Conservation (phyloP, 352 stramenopile genomes). For the Phytophthora lateralis region DNA sequence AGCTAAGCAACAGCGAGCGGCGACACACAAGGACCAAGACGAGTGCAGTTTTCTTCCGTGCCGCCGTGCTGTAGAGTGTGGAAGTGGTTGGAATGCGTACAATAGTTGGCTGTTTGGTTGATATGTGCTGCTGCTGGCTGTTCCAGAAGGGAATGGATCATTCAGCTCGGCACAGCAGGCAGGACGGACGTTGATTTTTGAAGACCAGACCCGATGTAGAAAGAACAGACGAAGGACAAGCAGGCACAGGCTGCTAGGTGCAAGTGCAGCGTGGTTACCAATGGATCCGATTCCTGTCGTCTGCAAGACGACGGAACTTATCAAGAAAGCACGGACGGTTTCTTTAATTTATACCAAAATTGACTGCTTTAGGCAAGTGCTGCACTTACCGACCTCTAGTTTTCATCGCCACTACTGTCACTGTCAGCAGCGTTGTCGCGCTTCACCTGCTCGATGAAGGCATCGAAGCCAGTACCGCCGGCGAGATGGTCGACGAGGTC, state of each 20-base stretch:
- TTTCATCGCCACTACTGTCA: constrained; percentile 36
- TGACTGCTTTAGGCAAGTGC: constrained; percentile 27
- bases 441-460: constrained; percentile 85
- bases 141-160: constrained; percentile 32
- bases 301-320: constrained; percentile 7
- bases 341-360: constrained; percentile 42
- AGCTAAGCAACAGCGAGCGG: constrained; percentile 23
- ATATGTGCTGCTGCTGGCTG: constrained; percentile 24
- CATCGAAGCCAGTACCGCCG: constrained; percentile 71
- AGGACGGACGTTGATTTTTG: constrained; percentile 35
- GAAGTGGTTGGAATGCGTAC: constrained; percentile 37
- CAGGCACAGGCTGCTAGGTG: constrained; percentile 1
- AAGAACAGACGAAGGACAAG: constrained; percentile 14
- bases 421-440: constrained; percentile 56
- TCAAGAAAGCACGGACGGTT: constrained; percentile 26
- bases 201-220: constrained; percentile 38
- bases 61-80: constrained; percentile 19
- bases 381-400: constrained; percentile 27
- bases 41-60: constrained; percentile 32
- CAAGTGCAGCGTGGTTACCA: constrained; percentile 5
- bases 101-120: constrained; percentile 25
- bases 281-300: constrained; percentile 19
- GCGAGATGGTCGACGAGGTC: constrained; percentile 85
- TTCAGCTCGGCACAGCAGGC: constrained; percentile 14
- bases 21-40: constrained; percentile 21